Conservation (phyloP, 352 stramenopile species). For the Globisporangium nagaii region DNA sequence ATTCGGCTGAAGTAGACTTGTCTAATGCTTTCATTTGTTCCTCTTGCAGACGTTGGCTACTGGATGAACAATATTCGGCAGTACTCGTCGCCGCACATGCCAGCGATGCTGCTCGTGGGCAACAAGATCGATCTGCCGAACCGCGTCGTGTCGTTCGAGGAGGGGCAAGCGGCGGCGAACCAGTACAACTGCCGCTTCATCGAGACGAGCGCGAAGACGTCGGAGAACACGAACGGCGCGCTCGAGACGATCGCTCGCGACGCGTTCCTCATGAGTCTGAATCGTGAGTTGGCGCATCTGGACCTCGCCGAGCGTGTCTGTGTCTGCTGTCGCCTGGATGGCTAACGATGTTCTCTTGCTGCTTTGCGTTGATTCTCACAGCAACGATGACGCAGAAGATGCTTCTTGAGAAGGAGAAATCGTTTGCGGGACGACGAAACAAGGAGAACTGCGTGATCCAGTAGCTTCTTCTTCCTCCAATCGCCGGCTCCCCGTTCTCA, state of each 20-base stretch:
- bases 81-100: slow-evolving; percentile 71
- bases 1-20: not conserved
- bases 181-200: slow-evolving; percentile 87
- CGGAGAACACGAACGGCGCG: slow-evolving; percentile 80
- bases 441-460: slow-evolving; percentile 83
- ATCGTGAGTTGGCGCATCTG: slow-evolving; percentile 45
- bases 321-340: not conserved
- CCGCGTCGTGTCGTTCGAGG: slow-evolving; percentile 67
- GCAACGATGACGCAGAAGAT: slow-evolving; percentile 73
- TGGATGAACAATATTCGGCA: slow-evolving; percentile 96
- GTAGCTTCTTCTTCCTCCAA: slow-evolving; percentile 13
- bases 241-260: slow-evolving; percentile 84
- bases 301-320: not conserved
- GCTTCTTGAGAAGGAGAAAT: slow-evolving; percentile 77
- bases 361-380: slow-evolving; percentile 15
- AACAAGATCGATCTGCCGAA: slow-evolving; percentile 92
- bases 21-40: slow-evolving; percentile 10
- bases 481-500: not conserved
- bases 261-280: slow-evolving; percentile 81
- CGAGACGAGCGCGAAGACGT: slow-evolving; percentile 88
- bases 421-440: slow-evolving; percentile 55
- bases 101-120: slow-evolving; percentile 83
- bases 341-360: not conserved
- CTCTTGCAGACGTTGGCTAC: slow-evolving; percentile 83
- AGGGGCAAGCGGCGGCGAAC: slow-evolving; percentile 74